Conservation (phyloP, 1,284 basidiomycete species). For the Gomphus bonarii region DNA sequence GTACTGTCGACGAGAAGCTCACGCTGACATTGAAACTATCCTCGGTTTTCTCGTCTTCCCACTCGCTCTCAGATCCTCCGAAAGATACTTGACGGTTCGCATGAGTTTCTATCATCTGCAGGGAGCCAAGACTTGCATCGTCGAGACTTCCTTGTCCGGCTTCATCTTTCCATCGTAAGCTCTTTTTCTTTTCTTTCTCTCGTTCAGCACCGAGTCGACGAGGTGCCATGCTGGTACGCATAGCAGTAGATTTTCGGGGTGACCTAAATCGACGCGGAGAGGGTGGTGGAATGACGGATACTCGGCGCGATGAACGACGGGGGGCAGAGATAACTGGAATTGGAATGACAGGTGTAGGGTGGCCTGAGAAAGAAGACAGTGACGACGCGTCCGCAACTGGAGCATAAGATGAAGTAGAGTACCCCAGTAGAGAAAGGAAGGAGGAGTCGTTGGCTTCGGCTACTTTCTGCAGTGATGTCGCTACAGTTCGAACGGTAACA, state of each 20-base stretch:
- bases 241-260: slow-evolving; percentile 47
- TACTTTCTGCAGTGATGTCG: slow-evolving; percentile 40
- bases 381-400: slow-evolving; percentile 25
- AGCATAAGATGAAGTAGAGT: slow-evolving; percentile 45
- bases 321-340: not conserved
- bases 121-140: slow-evolving; percentile 39
- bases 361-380: slow-evolving; percentile 37
- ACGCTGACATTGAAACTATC: slow-evolving; percentile 48
- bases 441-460: slow-evolving; percentile 58
- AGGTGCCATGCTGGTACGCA: slow-evolving; percentile 50
- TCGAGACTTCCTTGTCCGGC: slow-evolving; percentile 76
- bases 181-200: slow-evolving; percentile 51
- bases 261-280: slow-evolving; percentile 28
- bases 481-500: slow-evolving; percentile 33
- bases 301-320: slow-evolving; percentile 1
- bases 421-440: slow-evolving; percentile 55
- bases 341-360: slow-evolving; percentile 23
- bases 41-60: slow-evolving; percentile 80
- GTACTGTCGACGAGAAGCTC: slow-evolving; percentile 14
- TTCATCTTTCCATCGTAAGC: slow-evolving; percentile 85
- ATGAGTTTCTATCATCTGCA: slow-evolving; percentile 2
- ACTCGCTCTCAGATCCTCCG: slow-evolving; percentile 69
- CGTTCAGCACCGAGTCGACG: slow-evolving; percentile 24
- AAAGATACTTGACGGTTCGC: slow-evolving; percentile 24
- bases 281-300: not conserved